phyloP scores from a whole-genome alignment of 805 yeast species.

The Geotrichum ghanense region DNA sequence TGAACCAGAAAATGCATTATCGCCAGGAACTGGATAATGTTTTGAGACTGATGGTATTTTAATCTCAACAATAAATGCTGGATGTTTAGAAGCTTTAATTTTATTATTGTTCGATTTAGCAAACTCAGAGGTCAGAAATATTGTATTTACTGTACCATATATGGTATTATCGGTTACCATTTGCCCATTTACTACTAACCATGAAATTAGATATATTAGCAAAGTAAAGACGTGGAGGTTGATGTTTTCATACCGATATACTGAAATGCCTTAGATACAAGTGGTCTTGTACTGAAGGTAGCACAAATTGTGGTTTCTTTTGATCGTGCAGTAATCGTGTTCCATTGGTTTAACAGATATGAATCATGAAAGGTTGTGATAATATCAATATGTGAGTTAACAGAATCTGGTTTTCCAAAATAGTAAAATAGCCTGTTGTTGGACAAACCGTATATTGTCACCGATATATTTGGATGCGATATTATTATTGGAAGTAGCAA shows the following conservation, averaged over 20 bases:
- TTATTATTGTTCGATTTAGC: no score
- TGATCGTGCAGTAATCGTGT: not conserved
- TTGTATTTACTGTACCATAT: not conserved
- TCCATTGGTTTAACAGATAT: not conserved
- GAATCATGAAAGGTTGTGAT: not conserved
- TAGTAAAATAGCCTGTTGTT: not conserved
- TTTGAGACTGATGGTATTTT: not conserved
- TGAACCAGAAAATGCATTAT: no score
- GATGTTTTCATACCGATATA: not conserved
- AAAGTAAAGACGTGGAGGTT: not conserved
- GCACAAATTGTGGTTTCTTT: not conserved
- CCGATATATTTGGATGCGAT: conserved; percentile 2
- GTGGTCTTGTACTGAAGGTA: not conserved
- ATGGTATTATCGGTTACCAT: not conserved
- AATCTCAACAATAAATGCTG: not conserved
- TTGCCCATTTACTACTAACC: not conserved
- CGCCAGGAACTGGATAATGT: no score
- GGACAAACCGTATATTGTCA: conserved; percentile 1
- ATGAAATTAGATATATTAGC: not conserved
- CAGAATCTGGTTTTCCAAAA: no score
- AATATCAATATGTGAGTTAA: not conserved
- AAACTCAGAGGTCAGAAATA: no score
- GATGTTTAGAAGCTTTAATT: not conserved
- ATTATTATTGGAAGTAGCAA: conserved; percentile 4
- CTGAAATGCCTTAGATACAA: not conserved